These are phyloP conservation scores for Vanilla planifolia DNA, from an alignment of 106 monocot genomes.

Conservation along the genomic window DNA sequence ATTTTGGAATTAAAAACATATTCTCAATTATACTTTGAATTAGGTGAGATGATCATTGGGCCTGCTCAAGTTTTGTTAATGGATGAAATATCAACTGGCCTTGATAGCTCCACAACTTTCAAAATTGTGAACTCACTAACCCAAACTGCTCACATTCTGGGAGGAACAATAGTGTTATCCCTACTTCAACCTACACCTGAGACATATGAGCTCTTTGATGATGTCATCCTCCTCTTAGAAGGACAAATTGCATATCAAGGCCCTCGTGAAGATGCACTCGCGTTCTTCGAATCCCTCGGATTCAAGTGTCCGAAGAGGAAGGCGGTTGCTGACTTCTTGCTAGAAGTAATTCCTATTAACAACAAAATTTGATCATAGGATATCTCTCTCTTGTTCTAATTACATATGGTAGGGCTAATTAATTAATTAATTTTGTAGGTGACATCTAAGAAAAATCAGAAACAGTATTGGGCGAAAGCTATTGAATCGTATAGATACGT, in stretches of 20 bases:
- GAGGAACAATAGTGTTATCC: constrained; percentile 33
- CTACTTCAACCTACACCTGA: constrained; percentile 51
- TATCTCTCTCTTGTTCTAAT: too few species aligned
- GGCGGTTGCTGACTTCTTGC: constrained; percentile 4
- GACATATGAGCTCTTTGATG: constrained; percentile 50
- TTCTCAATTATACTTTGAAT: neutral
- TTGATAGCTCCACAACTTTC: constrained; percentile 53
- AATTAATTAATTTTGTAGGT: too few species aligned
- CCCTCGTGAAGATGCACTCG: neutral
- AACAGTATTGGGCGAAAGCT: constrained; percentile 30
- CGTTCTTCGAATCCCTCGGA: neutral
- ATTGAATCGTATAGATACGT: constrained; percentile 26
- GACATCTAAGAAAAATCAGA: constrained; percentile 48
- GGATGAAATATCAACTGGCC: constrained; percentile 61
- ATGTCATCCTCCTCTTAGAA: constrained; percentile 47
- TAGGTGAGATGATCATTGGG: constrained; percentile 54
- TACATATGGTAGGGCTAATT: too few species aligned
- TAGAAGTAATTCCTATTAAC: constrained; percentile 9
- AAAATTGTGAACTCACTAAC: constrained; percentile 38
- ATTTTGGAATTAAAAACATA: neutral
- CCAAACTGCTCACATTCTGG: constrained; percentile 32
- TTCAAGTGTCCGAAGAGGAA: constrained; percentile 2
- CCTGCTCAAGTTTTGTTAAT: constrained; percentile 46
- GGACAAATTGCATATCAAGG: constrained; percentile 14
- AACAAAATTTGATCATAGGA: too few species aligned